Conservation (phyloP, 306 rosid species). For the Fragaria nilgerrensis region DNA sequence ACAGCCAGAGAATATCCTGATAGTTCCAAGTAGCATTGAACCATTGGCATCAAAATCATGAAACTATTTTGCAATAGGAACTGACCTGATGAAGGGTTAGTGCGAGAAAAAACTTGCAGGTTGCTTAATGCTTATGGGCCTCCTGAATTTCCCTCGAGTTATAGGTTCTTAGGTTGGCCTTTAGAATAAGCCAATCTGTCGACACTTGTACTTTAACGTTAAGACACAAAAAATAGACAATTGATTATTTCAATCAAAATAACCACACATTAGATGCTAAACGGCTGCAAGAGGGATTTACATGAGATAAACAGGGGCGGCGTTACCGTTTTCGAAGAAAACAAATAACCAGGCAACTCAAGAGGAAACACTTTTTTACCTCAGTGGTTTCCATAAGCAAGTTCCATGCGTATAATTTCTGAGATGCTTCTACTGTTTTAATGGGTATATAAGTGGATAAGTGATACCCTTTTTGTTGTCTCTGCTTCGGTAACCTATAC, state of each 20-base stretch:
- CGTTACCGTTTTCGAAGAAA: background rate
- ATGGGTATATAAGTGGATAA: background rate
- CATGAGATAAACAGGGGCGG: background rate
- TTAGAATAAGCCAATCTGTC: slow-evolving; percentile 6
- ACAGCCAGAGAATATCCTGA: slow-evolving; percentile 17
- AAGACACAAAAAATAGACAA: background rate
- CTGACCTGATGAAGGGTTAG: background rate
- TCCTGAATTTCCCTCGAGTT: background rate
- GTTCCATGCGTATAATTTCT: background rate
- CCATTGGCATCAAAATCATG: slow-evolving; percentile 1
- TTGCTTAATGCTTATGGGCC: slow-evolving; percentile 5
- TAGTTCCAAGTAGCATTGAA: background rate
- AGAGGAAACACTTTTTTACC: background rate
- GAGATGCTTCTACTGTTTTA: no score
- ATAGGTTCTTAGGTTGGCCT: slow-evolving; percentile 20
- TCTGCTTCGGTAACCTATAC: background rate
- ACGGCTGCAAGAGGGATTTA: background rate
- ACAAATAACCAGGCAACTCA: background rate
- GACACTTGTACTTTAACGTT: background rate
- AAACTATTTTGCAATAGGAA: background rate
- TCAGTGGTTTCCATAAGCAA: background rate
- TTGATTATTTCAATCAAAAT: background rate
- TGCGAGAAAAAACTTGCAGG: background rate
- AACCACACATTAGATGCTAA: background rate
- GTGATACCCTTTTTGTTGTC: background rate